Conservation (phyloP, 106 monocot genomes). For the Acanthochlamys bracteata region DNA sequence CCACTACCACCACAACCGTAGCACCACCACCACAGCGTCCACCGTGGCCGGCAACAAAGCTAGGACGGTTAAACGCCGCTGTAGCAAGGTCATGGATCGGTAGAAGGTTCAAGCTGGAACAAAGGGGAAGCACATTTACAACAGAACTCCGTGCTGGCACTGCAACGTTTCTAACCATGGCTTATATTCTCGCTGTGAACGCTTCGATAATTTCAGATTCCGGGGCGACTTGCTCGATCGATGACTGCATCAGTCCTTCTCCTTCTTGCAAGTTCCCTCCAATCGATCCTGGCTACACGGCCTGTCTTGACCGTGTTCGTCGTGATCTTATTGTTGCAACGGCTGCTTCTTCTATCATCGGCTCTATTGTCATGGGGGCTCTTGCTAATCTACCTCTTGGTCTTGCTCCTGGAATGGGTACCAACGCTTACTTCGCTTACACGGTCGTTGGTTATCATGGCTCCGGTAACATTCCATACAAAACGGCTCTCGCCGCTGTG, state of each 20-base stretch:
- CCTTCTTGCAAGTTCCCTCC: not conserved
- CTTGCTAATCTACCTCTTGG: slow-evolving; percentile 66
- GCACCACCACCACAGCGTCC: no score
- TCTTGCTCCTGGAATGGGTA: slow-evolving; percentile 64
- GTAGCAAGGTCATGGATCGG: slow-evolving; percentile 12
- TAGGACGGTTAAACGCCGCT: slow-evolving; percentile 8
- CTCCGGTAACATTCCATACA: slow-evolving; percentile 43
- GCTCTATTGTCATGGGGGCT: slow-evolving; percentile 41
- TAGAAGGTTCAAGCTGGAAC: slow-evolving; percentile 46
- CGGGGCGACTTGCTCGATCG: slow-evolving; percentile 39
- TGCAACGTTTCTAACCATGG: slow-evolving; percentile 69
- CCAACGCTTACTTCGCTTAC: slow-evolving; percentile 64
- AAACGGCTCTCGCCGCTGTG: slow-evolving; percentile 47
- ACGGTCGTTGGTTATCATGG: slow-evolving; percentile 63
- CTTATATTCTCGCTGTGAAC: slow-evolving; percentile 73
- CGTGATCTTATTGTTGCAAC: slow-evolving; percentile 51
- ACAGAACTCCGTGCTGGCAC: slow-evolving; percentile 54
- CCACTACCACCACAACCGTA: no score
- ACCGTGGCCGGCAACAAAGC: not conserved
- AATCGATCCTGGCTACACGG: slow-evolving; percentile 18
- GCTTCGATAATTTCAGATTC: slow-evolving; percentile 55
- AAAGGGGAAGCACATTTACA: slow-evolving; percentile 47
- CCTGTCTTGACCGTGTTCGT: slow-evolving; percentile 4
- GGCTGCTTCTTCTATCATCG: slow-evolving; percentile 18
- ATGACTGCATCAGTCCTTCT: slow-evolving; percentile 16